Evolutionary conservation across 2,329 filamentous ascomycete species (phyloP).

Genomic region (Nakataea oryzae): DNA sequence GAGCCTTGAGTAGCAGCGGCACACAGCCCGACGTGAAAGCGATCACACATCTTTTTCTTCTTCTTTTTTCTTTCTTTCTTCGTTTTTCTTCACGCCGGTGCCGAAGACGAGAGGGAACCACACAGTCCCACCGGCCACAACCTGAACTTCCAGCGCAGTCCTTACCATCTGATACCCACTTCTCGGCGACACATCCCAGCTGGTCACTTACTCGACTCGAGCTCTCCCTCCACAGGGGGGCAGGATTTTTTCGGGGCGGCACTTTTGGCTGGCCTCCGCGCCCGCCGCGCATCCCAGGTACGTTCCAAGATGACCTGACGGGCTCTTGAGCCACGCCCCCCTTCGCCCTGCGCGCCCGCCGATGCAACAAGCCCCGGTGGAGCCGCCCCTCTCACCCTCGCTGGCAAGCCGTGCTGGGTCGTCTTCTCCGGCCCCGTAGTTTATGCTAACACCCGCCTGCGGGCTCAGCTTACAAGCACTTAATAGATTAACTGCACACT

Average conservation of each 20-base stretch:
- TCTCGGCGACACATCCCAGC: not conserved
- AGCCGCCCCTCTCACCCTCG: slow-evolving; percentile 14
- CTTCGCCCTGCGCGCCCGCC: too few species aligned
- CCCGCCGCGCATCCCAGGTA: slow-evolving; percentile 26
- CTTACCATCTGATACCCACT: slow-evolving; percentile 5
- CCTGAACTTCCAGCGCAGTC: slow-evolving; percentile 2
- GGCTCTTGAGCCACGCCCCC: slow-evolving; percentile 4
- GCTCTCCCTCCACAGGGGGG: not conserved
- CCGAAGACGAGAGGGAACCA: not conserved
- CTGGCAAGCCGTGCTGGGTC: slow-evolving; percentile 13
- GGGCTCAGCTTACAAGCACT: slow-evolving; percentile 22
- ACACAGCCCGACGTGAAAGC: not conserved
- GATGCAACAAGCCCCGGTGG: slow-evolving; percentile 11
- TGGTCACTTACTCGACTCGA: slow-evolving; percentile 1
- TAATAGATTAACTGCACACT: slow-evolving; percentile 25
- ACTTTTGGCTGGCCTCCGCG: slow-evolving; percentile 16
- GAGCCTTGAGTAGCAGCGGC: not conserved
- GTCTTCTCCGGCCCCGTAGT: slow-evolving; percentile 18
- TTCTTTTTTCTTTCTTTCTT: too few species aligned
- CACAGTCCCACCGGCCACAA: not conserved
- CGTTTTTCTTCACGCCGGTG: too few species aligned
- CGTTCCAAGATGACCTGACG: slow-evolving; percentile 23
- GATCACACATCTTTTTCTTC: not conserved
- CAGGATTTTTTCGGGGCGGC: not conserved
- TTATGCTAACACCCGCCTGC: slow-evolving; percentile 26